Conservation (phyloP, 805 yeast genomes). For the Metschnikowia hibisci region DNA sequence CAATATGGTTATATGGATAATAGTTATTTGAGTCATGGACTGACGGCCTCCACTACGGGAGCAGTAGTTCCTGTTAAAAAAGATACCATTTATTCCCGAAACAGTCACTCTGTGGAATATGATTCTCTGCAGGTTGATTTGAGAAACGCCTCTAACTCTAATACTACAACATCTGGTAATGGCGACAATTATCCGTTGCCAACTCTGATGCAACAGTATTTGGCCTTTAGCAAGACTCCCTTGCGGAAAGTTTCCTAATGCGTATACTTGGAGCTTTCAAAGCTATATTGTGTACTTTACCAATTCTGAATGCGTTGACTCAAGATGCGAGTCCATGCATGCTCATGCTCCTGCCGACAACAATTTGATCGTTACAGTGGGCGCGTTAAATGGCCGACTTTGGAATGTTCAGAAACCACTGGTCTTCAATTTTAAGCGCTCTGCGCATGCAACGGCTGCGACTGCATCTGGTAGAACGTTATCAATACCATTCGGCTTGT, state of each 20-base stretch:
- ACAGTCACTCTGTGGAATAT: not conserved
- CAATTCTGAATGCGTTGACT: not conserved
- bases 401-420: too few species aligned
- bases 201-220: constrained; percentile 13
- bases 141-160: not conserved
- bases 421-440: too few species aligned
- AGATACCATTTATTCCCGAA: too few species aligned
- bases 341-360: not conserved
- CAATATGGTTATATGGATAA: constrained; percentile 4
- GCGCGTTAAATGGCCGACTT: too few species aligned
- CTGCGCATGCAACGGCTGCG: too few species aligned
- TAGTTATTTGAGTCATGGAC: not conserved
- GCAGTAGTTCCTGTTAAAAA: too few species aligned
- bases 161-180: not conserved
- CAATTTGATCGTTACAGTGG: not conserved
- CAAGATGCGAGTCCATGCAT: not conserved
- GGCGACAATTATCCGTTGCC: constrained; percentile 6
- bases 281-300: not conserved
- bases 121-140: constrained; percentile 1
- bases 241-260: constrained; percentile 1
- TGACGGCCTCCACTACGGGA: too few species aligned
- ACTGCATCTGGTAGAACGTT: too few species aligned
- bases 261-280: not conserved
- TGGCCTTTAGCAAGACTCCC: constrained; percentile 2
- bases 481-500: too few species aligned